Base-by-base conservation (phyloP, 1,284 basidiomycete species). In the Fomes fomentarius region DNA sequence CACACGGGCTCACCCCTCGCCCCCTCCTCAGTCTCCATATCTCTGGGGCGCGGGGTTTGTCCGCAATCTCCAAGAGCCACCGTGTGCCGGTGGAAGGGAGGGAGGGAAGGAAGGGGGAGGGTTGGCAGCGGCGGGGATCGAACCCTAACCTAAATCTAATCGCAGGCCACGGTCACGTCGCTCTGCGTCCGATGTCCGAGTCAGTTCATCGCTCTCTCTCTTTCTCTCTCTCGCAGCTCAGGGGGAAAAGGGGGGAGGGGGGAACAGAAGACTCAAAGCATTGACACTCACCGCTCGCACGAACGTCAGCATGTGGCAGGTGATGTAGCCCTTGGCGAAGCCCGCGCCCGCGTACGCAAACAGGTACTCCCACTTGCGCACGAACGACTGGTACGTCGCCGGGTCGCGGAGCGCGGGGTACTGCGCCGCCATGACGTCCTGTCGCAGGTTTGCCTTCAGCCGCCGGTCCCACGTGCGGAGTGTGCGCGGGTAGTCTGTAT, bases 401-500 rank as follows among this genome's bases (percentile, higher is more conserved):
- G 67, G 66, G 54, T 87, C 80, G 15, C 39, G 71, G 25, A 88
- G 71, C 2, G 74, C 72, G 4, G 87, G 85, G 64, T 86, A 82
- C 54, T 84, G 82, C 56, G 74, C 73, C 31, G 77, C 64, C 34
- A 89, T 76, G 47, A 78, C 59, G 9, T 85, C 83, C 56, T 84
- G 84, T 14, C 74, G 74, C 42, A 86, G 68, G 63, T 89, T 87
- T 41, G 72, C 72, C 53, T 85, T 83, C 50, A 95, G 83, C 25
- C 93, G 82, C 22, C 83, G 74, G 46, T 85, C 84, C 93, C 93
- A 96, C 75, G 93, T 91, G 33, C 93, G 82, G n/a, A 96, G 80
- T 17, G 93, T 95, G 35, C 93, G 83, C 22, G 93, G 88, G 74
- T 96, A 95, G 71, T 96, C 85, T 88, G 57, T 26, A 24, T 12